Evolutionary conservation across 768 basidiomycete genomes (phyloP).

Genomic region (Lentinula raphanica): DNA sequence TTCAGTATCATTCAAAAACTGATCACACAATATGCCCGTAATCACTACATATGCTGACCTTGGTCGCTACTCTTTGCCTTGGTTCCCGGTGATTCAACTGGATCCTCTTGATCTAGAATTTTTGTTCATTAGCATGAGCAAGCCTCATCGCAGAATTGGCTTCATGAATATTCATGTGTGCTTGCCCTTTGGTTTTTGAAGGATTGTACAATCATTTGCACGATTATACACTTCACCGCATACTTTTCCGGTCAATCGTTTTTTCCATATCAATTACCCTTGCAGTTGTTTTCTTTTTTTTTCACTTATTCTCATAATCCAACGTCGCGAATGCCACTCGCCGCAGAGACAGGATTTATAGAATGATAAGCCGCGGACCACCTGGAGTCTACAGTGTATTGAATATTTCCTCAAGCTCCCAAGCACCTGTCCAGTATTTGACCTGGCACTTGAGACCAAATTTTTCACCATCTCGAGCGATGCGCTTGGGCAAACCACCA

Average conservation of each 20-base stretch:
- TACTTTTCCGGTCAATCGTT: neutral
- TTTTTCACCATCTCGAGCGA: constrained; percentile 61
- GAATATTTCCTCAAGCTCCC: constrained; percentile 92
- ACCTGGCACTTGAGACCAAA: constrained; percentile 68
- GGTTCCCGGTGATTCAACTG: constrained; percentile 7
- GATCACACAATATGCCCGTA: neutral
- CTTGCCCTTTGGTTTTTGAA: neutral
- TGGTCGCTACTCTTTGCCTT: neutral
- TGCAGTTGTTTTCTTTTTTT: neutral
- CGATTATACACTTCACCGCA: too few relatives aligned
- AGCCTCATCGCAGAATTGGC: neutral
- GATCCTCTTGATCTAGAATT: too few relatives aligned
- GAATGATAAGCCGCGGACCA: neutral
- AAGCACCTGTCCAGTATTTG: constrained; percentile 88
- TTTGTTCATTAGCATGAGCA: constrained; percentile 11
- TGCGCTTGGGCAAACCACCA: constrained; percentile 76
- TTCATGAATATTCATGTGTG: neutral
- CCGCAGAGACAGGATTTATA: too few relatives aligned
- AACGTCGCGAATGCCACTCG: neutral
- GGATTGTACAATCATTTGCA: neutral
- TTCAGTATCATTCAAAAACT: neutral
- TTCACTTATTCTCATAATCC: neutral
- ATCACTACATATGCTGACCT: neutral
- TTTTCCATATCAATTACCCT: neutral
- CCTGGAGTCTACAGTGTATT: constrained; percentile 27